Evolutionary conservation across 1,284 basidiomycete species (phyloP).

Genomic region (Naganishia sp.): DNA sequence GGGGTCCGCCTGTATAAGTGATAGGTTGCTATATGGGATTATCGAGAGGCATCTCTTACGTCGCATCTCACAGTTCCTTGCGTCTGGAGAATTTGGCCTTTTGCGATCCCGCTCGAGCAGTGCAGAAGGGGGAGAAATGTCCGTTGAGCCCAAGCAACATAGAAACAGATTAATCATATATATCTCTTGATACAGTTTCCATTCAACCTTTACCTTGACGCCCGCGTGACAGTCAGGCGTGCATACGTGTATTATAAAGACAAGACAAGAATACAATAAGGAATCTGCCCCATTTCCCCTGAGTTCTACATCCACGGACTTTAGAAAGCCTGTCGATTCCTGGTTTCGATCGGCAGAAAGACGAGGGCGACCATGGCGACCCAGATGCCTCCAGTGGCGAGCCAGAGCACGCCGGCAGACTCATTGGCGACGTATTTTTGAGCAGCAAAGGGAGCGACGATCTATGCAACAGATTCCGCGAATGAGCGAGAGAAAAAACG

Average conservation of each 20-base stretch:
- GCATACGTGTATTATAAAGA: too few species aligned
- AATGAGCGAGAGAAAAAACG: not conserved
- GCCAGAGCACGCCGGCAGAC: conserved; percentile 45
- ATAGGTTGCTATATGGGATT: not conserved
- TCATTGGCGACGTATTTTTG: conserved; percentile 43
- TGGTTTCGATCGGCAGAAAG: conserved; percentile 47
- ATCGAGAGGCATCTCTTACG: too few species aligned
- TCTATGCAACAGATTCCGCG: conserved; percentile 9
- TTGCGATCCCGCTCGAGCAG: too few species aligned
- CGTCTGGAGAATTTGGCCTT: too few species aligned
- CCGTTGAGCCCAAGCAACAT: too few species aligned
- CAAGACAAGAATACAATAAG: too few species aligned
- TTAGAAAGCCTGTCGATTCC: conserved; percentile 48
- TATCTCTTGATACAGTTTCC: too few species aligned
- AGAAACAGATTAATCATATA: too few species aligned
- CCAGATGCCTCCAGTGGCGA: conserved; percentile 49
- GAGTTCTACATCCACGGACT: not conserved
- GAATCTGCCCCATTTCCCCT: not conserved
- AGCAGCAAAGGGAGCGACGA: conserved; percentile 51
- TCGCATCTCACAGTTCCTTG: too few species aligned
- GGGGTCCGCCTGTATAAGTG: conserved; percentile 8
- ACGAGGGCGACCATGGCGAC: conserved; percentile 42
- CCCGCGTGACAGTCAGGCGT: too few species aligned
- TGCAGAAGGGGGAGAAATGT: too few species aligned
- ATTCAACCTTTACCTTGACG: too few species aligned